Percentiles rank a stretch among this genome's conserved stretches.
These are phyloP conservation scores for Daldinia bambusicola DNA, from an alignment of 495 filamentous ascomycete genomes.

Conservation along the genomic window DNA sequence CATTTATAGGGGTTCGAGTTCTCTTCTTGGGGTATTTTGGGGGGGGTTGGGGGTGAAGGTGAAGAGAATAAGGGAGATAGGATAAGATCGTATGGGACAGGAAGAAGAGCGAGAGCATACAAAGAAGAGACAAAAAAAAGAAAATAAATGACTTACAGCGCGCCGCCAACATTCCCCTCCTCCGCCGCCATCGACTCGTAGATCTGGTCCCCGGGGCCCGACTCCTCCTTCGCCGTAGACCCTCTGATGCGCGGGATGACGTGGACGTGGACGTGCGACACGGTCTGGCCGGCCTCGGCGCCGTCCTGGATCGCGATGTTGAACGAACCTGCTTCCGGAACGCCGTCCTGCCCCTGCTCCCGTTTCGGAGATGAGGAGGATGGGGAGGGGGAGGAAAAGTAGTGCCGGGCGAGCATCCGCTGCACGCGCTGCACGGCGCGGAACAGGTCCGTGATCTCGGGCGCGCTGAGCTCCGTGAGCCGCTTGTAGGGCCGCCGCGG, in stretches of 20 bases:
- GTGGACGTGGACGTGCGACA: constrained; percentile 92
- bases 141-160: constrained; percentile 58
- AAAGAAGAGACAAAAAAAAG: neutral
- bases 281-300: constrained; percentile 83
- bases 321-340: constrained; percentile 63
- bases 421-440: constrained; percentile 82
- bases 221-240: constrained; percentile 56
- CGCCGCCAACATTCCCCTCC: constrained; percentile 81
- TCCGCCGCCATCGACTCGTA: constrained; percentile 86
- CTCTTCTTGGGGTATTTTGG: too few relatives aligned
- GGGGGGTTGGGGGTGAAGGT: too few relatives aligned
- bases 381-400: constrained; percentile 56
- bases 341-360: too few relatives aligned
- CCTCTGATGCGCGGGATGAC: constrained; percentile 78
- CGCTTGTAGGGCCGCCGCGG: constrained; percentile 72
- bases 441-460: constrained; percentile 87
- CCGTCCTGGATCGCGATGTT: constrained; percentile 97
- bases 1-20: too few relatives aligned
- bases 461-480: constrained; percentile 75
- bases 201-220: constrained; percentile 67
- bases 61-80: neutral
- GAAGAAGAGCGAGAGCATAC: neutral
- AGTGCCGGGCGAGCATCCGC: constrained; percentile 78
- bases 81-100: too few relatives aligned
- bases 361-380: too few relatives aligned